Base-by-base conservation (phyloP, 192 early-diverging fungal genomes). In the Linnemannia elongata region DNA sequence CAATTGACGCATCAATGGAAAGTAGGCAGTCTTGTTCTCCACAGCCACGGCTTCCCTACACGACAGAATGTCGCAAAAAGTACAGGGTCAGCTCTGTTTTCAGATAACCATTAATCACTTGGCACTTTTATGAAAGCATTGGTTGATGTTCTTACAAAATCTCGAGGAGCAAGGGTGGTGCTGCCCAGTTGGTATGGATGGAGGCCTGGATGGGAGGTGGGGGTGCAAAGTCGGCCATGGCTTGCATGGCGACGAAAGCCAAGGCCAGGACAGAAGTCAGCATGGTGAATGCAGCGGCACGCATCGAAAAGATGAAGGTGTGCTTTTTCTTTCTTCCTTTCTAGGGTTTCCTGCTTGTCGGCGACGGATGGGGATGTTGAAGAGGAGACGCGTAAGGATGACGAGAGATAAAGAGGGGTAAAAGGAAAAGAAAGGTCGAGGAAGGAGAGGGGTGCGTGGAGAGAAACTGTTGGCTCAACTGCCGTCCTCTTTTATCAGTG, bases 141-240 rank as follows among this genome's bases (percentile, higher is more conserved):
- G 27, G 4, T 41, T 27, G 10, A 39, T 35, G 22, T 68, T 76
- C 93, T 83, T 96, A 96, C 92, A 96, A 81, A 39, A 96, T 93
- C 88, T 98, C 96, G 20, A 97, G 91, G 0, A 92, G 77, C 41
- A 96, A 88, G 36, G 95, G 92, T 12, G 96, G 94, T 0, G 96
- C 93, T 3, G 77, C 81, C 93, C 96, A 97, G 49, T 90, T 82
- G 9, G 94, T 85, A 44, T 88, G 78, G 13, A 94, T 78, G 41
- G 82, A 82, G 20, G 83, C 87, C 72, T 90, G 79, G 60, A 94
- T 90, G 10, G 93, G 90, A 6, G 93, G 92, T 3, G 93, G 81
- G 10, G 79, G 60, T 8, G 73, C 69, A 39, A 68, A 47, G 30
- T 85, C 72, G 22, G 83, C 69, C 44, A 66, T 57, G 57, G 69